These are phyloP conservation scores for Spencermartinsiella europaea DNA, from an alignment of 805 yeast species.

Conservation along the genomic window DNA sequence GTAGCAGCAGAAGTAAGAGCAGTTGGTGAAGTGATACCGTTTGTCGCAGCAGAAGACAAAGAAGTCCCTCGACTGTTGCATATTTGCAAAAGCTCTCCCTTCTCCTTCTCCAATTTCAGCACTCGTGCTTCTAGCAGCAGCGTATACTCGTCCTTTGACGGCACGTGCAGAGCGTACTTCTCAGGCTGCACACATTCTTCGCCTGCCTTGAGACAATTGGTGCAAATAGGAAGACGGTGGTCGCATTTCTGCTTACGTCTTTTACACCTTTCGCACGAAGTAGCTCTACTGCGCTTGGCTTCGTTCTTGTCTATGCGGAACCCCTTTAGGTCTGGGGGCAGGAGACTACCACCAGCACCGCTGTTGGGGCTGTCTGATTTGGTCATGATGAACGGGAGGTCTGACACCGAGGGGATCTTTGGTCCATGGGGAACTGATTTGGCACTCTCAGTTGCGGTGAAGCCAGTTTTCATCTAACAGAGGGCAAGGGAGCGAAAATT, in stretches of 20 bases:
- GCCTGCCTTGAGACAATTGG: slow-evolving; percentile 61
- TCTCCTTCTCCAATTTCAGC: slow-evolving; percentile 42
- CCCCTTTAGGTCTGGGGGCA: neutral
- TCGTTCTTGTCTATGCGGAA: neutral
- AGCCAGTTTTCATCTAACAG: too few relatives aligned
- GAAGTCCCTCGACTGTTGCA: neutral
- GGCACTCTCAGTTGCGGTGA: too few relatives aligned
- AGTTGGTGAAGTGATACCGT: too few relatives aligned
- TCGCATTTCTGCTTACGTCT: slow-evolving; percentile 41
- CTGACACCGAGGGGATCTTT: too few relatives aligned
- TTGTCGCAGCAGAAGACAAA: too few relatives aligned
- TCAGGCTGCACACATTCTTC: slow-evolving; percentile 61
- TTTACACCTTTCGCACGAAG: slow-evolving; percentile 26
- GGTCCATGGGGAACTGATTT: too few relatives aligned
- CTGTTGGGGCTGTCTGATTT: neutral
- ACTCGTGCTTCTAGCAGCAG: slow-evolving; percentile 51
- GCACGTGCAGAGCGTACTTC: slow-evolving; percentile 43
- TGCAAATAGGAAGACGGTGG: slow-evolving; percentile 58
- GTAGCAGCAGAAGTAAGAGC: neutral
- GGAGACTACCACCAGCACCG: neutral
- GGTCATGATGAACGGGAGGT: neutral
- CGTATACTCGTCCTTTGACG: slow-evolving; percentile 54
- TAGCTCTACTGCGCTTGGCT: slow-evolving; percentile 19
- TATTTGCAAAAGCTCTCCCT: neutral
- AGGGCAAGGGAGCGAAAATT: too few relatives aligned